Conservation (phyloP, 2,329 filamentous ascomycete species). For the Sclerotinia borealis region DNA sequence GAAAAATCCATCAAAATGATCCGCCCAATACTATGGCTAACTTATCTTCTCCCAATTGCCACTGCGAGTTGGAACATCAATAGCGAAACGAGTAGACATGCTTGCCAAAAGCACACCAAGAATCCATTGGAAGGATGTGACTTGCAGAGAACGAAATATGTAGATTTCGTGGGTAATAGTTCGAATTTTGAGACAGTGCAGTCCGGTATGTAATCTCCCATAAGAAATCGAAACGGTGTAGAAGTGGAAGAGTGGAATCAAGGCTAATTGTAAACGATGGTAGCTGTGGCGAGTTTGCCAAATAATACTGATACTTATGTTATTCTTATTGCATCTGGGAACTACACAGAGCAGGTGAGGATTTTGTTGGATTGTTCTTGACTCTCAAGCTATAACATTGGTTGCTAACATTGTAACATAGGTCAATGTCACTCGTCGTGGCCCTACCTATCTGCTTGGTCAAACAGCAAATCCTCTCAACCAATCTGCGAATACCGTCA, state of each 20-base stretch:
- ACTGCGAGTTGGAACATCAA: slow-evolving; percentile 24
- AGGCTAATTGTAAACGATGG: slow-evolving; percentile 8
- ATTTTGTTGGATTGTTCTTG: not conserved
- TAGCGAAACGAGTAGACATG: slow-evolving; percentile 19
- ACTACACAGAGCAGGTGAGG: slow-evolving; percentile 46
- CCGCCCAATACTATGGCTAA: not conserved
- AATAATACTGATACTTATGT: slow-evolving; percentile 35
- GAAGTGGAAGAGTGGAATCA: not conserved
- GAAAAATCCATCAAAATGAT: not conserved
- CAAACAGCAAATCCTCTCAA: slow-evolving; percentile 31
- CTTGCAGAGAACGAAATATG: slow-evolving; percentile 19
- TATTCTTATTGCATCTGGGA: slow-evolving; percentile 55
- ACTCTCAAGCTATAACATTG: not conserved
- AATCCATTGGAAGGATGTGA: slow-evolving; percentile 28
- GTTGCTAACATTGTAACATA: slow-evolving; percentile 39
- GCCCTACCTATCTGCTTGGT: slow-evolving; percentile 57
- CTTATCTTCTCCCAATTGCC: slow-evolving; percentile 11
- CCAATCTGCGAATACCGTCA: slow-evolving; percentile 41
- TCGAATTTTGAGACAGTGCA: slow-evolving; percentile 25
- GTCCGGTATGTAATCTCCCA: slow-evolving; percentile 19
- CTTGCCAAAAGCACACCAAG: slow-evolving; percentile 19
- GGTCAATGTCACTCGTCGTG: slow-evolving; percentile 56
- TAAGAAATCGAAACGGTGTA: not conserved
- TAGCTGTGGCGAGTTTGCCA: slow-evolving; percentile 26
- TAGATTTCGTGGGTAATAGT: slow-evolving; percentile 14